phyloP scores from a whole-genome alignment of 371 early-diverging fungal species.

The Zopfochytrium polystomum region DNA sequence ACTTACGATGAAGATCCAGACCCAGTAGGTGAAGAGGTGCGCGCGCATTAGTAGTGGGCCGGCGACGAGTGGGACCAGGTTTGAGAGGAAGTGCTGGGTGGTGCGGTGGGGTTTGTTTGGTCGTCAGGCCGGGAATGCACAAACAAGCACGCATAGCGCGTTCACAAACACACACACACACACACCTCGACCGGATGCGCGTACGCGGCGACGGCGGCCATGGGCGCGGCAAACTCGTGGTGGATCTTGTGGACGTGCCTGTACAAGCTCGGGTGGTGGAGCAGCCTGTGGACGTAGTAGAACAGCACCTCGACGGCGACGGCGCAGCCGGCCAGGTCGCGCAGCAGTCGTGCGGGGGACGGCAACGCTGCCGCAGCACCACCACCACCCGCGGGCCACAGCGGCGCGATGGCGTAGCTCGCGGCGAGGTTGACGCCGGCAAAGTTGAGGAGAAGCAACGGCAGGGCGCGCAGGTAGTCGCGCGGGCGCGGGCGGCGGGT shows the following conservation, averaged over 20 bases:
- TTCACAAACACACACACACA: neutral
- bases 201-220: conserved; percentile 49
- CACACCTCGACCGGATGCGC: conserved; percentile 27
- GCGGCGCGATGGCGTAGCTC: no score
- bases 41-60: conserved; percentile 53
- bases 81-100: conserved; percentile 42
- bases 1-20: conserved; percentile 11
- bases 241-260: conserved; percentile 82
- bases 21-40: conserved; percentile 41
- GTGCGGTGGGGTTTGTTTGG: no score
- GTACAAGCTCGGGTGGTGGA: conserved; percentile 81
- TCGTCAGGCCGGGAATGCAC: no score
- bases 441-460: conserved; percentile 11
- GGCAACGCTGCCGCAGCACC: conserved; percentile 22
- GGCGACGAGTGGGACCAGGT: conserved; percentile 52
- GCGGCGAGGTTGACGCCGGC: conserved; percentile 9
- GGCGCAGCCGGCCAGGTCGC: conserved; percentile 50
- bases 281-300: conserved; percentile 69
- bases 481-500: neutral
- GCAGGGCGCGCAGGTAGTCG: conserved; percentile 3
- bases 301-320: conserved; percentile 58
- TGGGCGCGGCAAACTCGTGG: conserved; percentile 88
- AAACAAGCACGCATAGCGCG: neutral
- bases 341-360: conserved; percentile 23
- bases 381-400: neutral